These are phyloP conservation scores for Blakeslea trispora DNA, from an alignment of 371 early-diverging fungal genomes.

Conservation along the genomic window DNA sequence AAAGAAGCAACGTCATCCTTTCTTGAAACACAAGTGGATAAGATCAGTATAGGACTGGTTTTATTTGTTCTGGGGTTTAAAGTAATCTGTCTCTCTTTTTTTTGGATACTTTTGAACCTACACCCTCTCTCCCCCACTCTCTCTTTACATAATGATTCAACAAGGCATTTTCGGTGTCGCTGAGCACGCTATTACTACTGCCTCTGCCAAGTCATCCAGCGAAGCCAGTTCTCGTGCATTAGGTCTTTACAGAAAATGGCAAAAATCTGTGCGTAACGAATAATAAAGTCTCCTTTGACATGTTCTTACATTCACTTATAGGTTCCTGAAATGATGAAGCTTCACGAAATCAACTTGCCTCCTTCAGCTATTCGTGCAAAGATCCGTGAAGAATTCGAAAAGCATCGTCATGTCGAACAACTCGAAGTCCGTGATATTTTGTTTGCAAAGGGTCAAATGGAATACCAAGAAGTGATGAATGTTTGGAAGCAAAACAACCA, in stretches of 20 bases:
- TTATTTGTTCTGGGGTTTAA: too few relatives aligned
- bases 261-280: constrained; percentile 56
- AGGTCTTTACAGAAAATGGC: constrained; percentile 67
- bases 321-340: constrained; percentile 81
- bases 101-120: too few relatives aligned
- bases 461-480: constrained; percentile 93
- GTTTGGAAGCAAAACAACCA: constrained; percentile 95
- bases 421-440: constrained; percentile 82
- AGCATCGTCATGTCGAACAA: constrained; percentile 82
- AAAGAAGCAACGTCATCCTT: too few relatives aligned
- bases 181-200: constrained; percentile 56
- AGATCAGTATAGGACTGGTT: too few relatives aligned
- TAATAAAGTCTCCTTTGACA: background rate
- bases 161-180: constrained; percentile 44
- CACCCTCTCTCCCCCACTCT: constrained; percentile 12
- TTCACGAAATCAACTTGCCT: constrained; percentile 82
- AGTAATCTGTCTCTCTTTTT: too few relatives aligned
- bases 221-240: constrained; percentile 63
- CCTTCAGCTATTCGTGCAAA: constrained; percentile 75
- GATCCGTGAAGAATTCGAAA: constrained; percentile 92
- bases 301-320: constrained; percentile 20
- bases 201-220: constrained; percentile 56
- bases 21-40: too few relatives aligned
- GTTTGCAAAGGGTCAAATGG: constrained; percentile 85
- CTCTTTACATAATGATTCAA: constrained; percentile 23